Percentiles rank a stretch among this genome's conserved stretches.
Conservation (phyloP, 768 basidiomycete species). For the Arthromyces matolae region DNA sequence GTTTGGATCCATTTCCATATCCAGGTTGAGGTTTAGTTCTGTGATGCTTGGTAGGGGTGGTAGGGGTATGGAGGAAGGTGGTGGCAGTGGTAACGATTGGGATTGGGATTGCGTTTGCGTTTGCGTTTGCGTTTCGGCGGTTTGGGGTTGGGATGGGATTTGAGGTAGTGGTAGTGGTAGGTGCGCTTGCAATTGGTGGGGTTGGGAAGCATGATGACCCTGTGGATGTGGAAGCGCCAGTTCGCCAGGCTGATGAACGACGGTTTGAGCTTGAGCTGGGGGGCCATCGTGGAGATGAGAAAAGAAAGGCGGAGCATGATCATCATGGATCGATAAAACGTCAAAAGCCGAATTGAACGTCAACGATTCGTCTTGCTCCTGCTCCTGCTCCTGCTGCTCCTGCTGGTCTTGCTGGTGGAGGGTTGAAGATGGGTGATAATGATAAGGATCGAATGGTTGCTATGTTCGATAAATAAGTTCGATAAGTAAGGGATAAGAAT, state of each 20-base stretch:
- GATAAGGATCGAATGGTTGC: neutral
- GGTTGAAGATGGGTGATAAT: no score
- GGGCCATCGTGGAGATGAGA: slow-evolving; percentile 18
- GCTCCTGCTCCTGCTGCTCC: no score
- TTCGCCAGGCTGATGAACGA: neutral
- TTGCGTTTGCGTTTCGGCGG: no score
- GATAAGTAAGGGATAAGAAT: no score
- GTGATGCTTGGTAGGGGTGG: neutral
- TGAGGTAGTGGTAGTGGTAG: neutral
- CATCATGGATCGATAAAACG: slow-evolving; percentile 74
- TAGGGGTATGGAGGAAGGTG: neutral
- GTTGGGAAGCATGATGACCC: neutral
- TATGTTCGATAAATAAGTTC: no score
- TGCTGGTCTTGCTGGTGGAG: no score
- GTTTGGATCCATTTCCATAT: no score
- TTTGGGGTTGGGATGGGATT: neutral
- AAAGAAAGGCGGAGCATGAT: slow-evolving; percentile 65
- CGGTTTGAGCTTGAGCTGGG: neutral
- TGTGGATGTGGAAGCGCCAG: neutral
- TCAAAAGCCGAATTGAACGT: slow-evolving; percentile 70
- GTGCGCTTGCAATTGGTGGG: neutral
- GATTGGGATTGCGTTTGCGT: no score
- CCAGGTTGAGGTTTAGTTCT: no score
- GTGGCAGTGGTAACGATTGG: no score
- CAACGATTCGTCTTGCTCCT: no score